phyloP scores from a whole-genome alignment of 192 early-diverging fungal genomes.

The Coemansia sp. region DNA sequence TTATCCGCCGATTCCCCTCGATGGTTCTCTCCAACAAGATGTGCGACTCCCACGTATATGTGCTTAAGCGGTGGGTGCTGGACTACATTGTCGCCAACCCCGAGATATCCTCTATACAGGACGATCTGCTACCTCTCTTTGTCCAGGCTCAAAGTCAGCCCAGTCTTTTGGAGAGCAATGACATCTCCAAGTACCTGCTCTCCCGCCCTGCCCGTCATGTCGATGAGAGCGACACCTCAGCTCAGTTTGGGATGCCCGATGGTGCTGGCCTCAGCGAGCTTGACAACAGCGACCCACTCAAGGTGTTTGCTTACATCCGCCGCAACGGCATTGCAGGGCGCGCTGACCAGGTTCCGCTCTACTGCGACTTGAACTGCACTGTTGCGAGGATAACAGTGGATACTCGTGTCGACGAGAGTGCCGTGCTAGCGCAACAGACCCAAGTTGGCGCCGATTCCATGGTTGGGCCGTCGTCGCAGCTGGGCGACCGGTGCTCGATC shows the following conservation, averaged over 20 bases:
- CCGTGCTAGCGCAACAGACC: constrained; percentile 68
- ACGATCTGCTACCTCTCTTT: constrained; percentile 86
- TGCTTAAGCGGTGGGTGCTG: constrained; percentile 93
- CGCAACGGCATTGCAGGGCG: constrained; percentile 79
- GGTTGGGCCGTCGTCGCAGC: constrained; percentile 86
- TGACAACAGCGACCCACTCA: constrained; percentile 58
- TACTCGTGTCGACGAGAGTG: constrained; percentile 69
- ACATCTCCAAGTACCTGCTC: constrained; percentile 38
- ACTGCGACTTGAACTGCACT: constrained; percentile 87
- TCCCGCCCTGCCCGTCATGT: constrained; percentile 34
- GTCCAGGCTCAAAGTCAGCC: constrained; percentile 84
- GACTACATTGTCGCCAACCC: constrained; percentile 75
- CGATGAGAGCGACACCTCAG: constrained; percentile 46
- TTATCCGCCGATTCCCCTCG: constrained; percentile 79
- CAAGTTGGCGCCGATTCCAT: constrained; percentile 91
- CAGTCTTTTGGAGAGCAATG: constrained; percentile 56
- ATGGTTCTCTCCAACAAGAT: constrained; percentile 80
- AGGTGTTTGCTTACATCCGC: constrained; percentile 62
- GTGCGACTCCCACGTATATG: constrained; percentile 91
- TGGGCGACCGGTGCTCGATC: constrained; percentile 90
- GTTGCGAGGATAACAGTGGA: constrained; percentile 59
- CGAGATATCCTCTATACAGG: constrained; percentile 73
- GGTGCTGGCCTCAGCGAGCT: constrained; percentile 31
- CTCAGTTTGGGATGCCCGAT: constrained; percentile 34
- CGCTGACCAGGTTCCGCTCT: constrained; percentile 80